A percentile compares a stretch with the other conserved stretches of the same genome.
These are phyloP conservation scores for Thuja plicata DNA, from an alignment of 83 land plant genomes.

Conservation along the genomic window DNA sequence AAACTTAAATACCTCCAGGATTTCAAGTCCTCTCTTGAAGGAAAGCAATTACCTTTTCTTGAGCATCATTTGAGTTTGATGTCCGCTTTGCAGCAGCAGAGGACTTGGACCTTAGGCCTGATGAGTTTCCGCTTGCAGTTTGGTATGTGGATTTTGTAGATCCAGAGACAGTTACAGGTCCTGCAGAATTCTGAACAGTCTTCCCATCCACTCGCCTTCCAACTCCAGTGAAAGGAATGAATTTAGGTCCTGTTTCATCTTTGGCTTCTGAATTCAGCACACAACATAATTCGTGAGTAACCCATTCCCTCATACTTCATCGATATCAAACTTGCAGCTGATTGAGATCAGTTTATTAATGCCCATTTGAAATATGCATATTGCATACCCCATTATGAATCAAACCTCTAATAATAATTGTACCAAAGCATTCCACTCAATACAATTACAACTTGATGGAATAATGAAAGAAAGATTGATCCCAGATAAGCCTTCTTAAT, in stretches of 20 bases:
- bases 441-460: neutral
- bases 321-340: neutral
- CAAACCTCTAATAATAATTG: neutral
- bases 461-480: neutral
- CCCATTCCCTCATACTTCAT: neutral
- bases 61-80: conserved; percentile 34
- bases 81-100: conserved; percentile 32
- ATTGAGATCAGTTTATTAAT: neutral
- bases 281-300: neutral
- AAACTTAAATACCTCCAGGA: neutral
- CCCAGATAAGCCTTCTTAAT: neutral
- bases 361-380: neutral
- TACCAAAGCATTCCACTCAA: neutral
- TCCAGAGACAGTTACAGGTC: conserved; percentile 8
- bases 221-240: conserved; percentile 48
- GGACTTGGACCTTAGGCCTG: conserved; percentile 15
- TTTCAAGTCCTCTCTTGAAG: neutral
- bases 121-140: neutral
- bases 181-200: conserved; percentile 16
- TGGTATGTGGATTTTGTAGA: conserved; percentile 15
- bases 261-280: conserved; percentile 16
- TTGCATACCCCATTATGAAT: neutral
- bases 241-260: conserved; percentile 34
- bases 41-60: conserved; percentile 51
- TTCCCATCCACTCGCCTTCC: conserved; percentile 58